Base-by-base conservation (phyloP, 2,329 filamentous ascomycete species). In the Monilinia laxa region DNA sequence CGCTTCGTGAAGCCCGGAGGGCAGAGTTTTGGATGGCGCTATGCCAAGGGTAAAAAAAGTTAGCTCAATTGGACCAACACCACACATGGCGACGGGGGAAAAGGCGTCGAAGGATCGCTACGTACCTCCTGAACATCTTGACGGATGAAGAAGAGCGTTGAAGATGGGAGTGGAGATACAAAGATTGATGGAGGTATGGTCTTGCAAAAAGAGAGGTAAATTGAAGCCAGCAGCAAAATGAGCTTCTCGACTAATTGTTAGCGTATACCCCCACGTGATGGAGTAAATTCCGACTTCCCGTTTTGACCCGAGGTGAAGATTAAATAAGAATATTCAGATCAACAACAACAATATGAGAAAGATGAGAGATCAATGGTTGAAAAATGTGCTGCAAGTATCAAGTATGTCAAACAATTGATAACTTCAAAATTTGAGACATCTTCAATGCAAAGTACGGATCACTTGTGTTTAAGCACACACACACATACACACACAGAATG, bases 91-190 rank as follows among this genome's bases (percentile, higher is more conserved):
- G 63, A 64, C 58, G 20, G 54, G 60, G 54, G 28, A 69, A 66
- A 55, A 54, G 67, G 68, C 69, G 71, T 78, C 63, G 69, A 73
- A 68, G 69, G 74, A 70, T 71, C 68, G 69, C 66, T 76, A 85
- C 87, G 81, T 81, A 92, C 89, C 88, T 91, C 88, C 90, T 90
- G 84, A 91, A 89, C 89, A 92, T 92, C 87, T 85, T 90, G 84
- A 81, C 81, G 83, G 86, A 88, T 87, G 84, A 84, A 82, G 81
- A 82, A 85, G 84, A 86, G 85, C 84, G 83, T 83, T 84, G 79
- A 79, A 80, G 79, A 85, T 83, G 80, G 78, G 81, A 81, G 83
- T 82, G 84, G 82, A 84, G 82, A 82, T 80, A 75, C 80, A 80
- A 62, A 76, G 75, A 77, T 69, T 77, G 78, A 81, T 83, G 81